phyloP scores from a whole-genome alignment of 768 basidiomycete species.

The Hirschioporus abietinus region DNA sequence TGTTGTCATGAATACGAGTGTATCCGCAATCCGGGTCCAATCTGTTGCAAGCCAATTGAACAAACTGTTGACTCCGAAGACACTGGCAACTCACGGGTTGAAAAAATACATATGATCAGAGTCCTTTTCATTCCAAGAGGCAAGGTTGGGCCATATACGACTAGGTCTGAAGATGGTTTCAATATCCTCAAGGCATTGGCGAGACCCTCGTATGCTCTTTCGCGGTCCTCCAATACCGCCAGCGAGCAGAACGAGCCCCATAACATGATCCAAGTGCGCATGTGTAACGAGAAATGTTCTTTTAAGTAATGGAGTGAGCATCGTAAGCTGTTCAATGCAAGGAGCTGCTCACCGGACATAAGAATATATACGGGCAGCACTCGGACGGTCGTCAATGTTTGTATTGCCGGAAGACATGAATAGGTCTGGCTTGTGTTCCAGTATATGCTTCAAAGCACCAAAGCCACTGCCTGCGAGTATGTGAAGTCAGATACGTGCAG shows the following conservation, averaged over 20 bases:
- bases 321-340: background rate
- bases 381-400: slow-evolving; percentile 14
- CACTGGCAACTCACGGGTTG: slow-evolving; percentile 43
- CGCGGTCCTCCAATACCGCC: slow-evolving; percentile 62
- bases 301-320: background rate
- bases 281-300: slow-evolving; percentile 70
- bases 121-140: slow-evolving; percentile 63
- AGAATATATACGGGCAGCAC: slow-evolving; percentile 22
- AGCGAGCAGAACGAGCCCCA: slow-evolving; percentile 76
- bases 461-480: slow-evolving; percentile 68
- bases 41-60: slow-evolving; percentile 24
- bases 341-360: slow-evolving; percentile 26
- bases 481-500: background rate
- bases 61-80: slow-evolving; percentile 8
- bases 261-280: slow-evolving; percentile 88
- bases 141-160: slow-evolving; percentile 82
- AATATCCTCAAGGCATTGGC: slow-evolving; percentile 60
- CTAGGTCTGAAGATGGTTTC: slow-evolving; percentile 65
- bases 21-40: slow-evolving; percentile 50
- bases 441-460: slow-evolving; percentile 64
- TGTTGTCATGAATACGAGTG: slow-evolving; percentile 40
- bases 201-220: slow-evolving; percentile 58
- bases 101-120: slow-evolving; percentile 58
- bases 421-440: slow-evolving; percentile 49
- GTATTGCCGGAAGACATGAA: slow-evolving; percentile 32